phyloP scores from a whole-genome alignment of 768 basidiomycete species.

The Krasilnikovozyma curviuscula region DNA sequence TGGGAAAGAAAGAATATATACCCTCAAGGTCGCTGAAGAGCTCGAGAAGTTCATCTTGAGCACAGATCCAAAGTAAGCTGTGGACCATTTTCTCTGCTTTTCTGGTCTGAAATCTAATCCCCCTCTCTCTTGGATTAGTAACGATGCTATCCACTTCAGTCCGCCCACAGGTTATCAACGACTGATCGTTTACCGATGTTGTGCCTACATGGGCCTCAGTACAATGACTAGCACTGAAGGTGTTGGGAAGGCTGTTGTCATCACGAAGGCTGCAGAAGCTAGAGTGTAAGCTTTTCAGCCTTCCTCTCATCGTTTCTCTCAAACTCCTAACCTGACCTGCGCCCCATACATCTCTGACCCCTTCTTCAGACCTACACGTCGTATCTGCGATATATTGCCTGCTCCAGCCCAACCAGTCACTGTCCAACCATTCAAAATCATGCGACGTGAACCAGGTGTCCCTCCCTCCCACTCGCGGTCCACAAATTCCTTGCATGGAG shows the following conservation, averaged over 20 bases:
- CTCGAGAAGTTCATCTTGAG: slow-evolving; percentile 2
- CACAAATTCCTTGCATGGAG: background rate
- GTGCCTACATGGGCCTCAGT: slow-evolving; percentile 8
- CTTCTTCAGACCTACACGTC: background rate
- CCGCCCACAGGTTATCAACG: slow-evolving; percentile 9
- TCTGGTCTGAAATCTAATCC: background rate
- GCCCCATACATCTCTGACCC: background rate
- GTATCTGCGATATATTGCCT: slow-evolving; percentile 9
- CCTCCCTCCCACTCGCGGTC: background rate
- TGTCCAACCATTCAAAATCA: slow-evolving; percentile 8
- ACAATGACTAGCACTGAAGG: slow-evolving; percentile 3
- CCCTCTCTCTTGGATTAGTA: background rate
- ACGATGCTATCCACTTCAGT: background rate
- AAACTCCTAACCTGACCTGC: background rate
- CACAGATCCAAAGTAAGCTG: background rate
- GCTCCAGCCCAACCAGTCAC: background rate
- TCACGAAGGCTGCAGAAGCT: background rate
- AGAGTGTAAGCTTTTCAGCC: background rate
- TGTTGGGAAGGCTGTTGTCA: slow-evolving; percentile 3
- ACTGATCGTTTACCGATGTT: slow-evolving; percentile 10
- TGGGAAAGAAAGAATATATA: slow-evolving; percentile 10
- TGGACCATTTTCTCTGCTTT: background rate
- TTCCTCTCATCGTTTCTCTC: background rate
- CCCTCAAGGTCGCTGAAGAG: slow-evolving; percentile 6
- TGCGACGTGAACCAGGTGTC: slow-evolving; percentile 7